phyloP scores from a whole-genome alignment of 2,329 filamentous ascomycete genomes.

The Emergomyces orientalis region DNA sequence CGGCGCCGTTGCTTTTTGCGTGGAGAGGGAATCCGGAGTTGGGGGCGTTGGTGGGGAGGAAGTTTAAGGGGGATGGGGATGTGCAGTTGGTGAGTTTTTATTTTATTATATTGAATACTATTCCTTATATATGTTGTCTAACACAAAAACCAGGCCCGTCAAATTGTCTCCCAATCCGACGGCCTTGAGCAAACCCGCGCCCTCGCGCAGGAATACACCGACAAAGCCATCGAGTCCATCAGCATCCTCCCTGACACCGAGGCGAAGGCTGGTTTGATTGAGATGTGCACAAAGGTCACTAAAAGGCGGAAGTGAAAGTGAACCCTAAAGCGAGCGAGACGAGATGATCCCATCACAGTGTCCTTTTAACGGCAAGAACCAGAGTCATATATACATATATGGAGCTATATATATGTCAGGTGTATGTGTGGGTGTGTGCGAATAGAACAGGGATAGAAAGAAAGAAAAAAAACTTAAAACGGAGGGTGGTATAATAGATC shows the following conservation, averaged over 20 bases:
- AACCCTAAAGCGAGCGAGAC: too few relatives aligned
- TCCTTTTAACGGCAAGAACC: too few relatives aligned
- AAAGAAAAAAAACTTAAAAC: neutral
- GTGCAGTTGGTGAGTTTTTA: conserved; percentile 60
- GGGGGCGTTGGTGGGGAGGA: conserved; percentile 80
- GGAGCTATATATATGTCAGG: too few relatives aligned
- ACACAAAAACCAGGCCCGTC: conserved; percentile 56
- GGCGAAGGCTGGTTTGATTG: conserved; percentile 79
- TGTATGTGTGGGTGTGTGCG: too few relatives aligned
- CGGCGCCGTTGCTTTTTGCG: conserved; percentile 86
- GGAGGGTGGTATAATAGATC: neutral
- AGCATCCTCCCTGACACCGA: conserved; percentile 82
- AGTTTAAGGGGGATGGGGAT: conserved; percentile 77
- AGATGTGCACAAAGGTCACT: conserved; percentile 91
- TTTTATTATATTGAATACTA: neutral
- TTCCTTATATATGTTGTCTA: neutral
- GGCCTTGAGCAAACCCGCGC: conserved; percentile 88
- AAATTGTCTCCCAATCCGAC: conserved; percentile 71
- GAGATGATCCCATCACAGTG: too few relatives aligned
- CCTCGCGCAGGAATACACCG: conserved; percentile 80
- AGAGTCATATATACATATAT: too few relatives aligned
- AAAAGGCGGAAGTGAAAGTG: conserved; percentile 64
- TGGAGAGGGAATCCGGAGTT: conserved; percentile 85
- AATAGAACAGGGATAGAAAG: neutral
- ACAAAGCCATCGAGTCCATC: conserved; percentile 80